phyloP scores from a whole-genome alignment of 148 eudicot species.

The Vaccinium vitisidaea region DNA sequence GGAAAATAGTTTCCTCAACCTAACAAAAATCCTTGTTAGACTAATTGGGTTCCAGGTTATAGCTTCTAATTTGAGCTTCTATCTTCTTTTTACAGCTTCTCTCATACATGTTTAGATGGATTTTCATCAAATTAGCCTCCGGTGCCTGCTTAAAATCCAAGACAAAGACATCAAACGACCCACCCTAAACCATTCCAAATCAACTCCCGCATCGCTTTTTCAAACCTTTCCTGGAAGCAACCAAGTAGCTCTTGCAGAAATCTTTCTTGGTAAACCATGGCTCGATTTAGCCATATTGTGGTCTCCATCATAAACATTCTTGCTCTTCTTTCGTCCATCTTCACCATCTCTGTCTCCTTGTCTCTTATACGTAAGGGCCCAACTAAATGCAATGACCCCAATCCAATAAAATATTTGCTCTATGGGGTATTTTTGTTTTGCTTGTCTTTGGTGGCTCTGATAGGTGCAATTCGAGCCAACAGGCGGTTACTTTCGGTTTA shows the following conservation, averaged over 20 bases:
- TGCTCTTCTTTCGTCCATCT: not conserved
- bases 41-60: slow-evolving; percentile 1
- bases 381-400: not conserved
- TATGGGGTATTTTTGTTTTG: not conserved
- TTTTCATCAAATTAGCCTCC: not conserved
- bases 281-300: not conserved
- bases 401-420: not conserved
- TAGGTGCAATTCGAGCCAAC: not conserved
- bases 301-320: not conserved
- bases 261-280: not conserved
- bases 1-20: not conserved
- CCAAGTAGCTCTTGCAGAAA: not conserved
- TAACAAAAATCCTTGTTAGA: not conserved
- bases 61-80: slow-evolving; percentile 1
- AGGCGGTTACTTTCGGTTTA: not conserved
- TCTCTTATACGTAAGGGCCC: not conserved
- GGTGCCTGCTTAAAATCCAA: not conserved
- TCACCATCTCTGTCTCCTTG: not conserved
- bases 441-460: not conserved
- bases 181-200: not conserved
- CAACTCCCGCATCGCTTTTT: not conserved
- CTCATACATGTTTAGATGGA: not conserved
- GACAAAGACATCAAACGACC: not conserved
- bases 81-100: not conserved
- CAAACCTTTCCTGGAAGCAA: not conserved